Conservation (phyloP, 306 rosid species). For the Sphenostylis stenocarpa region DNA sequence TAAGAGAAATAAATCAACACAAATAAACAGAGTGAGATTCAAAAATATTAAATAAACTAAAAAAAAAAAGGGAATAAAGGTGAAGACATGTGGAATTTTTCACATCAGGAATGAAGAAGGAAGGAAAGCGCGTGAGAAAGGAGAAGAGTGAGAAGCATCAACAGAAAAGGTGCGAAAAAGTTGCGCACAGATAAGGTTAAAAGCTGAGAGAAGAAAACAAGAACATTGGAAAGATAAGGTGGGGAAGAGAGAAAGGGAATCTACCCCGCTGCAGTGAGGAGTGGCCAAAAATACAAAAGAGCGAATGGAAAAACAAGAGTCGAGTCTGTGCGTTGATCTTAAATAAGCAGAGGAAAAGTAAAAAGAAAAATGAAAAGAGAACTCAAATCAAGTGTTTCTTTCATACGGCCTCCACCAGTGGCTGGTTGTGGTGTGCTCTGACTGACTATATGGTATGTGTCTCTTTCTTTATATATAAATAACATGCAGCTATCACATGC, state of each 20-base stretch:
- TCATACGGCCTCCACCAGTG: background rate
- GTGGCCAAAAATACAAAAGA: background rate
- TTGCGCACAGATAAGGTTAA: background rate
- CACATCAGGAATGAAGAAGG: background rate
- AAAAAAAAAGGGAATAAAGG: background rate
- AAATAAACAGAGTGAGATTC: background rate
- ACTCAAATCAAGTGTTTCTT: background rate
- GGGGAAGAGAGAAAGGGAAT: background rate
- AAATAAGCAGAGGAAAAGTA: background rate
- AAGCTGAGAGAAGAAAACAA: background rate
- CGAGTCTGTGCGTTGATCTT: background rate
- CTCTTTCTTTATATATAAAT: background rate
- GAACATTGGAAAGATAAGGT: conserved; percentile 9
- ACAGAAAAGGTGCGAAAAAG: background rate
- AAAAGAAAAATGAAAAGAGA: background rate
- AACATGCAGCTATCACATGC: background rate
- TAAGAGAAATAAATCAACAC: background rate
- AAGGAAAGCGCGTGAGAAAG: background rate
- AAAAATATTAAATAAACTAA: too few relatives aligned
- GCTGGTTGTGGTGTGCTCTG: background rate
- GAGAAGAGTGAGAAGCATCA: background rate
- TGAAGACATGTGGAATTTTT: background rate
- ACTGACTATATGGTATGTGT: background rate
- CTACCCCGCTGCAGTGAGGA: conserved; percentile 3
- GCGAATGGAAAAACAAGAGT: background rate